These are phyloP conservation scores for Crithidia bombi DNA, from an alignment of 208 protist genomes.

Conservation along the genomic window DNA sequence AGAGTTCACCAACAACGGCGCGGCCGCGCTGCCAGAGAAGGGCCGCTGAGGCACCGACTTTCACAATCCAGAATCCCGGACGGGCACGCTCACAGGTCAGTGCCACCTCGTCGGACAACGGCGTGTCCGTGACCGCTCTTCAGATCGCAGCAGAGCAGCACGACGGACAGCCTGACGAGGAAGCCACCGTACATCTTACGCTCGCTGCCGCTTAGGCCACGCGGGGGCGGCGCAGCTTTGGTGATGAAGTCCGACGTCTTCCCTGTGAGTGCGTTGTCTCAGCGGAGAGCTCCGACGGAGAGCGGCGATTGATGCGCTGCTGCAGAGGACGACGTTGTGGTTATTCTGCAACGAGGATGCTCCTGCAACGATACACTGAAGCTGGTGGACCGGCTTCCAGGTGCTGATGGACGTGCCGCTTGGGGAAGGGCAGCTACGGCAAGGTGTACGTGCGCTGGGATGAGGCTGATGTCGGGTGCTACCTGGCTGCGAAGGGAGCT, in stretches of 20 bases:
- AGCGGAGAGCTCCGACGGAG: too few species aligned
- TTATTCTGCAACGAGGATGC: slow-evolving; percentile 57
- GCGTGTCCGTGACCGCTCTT: background rate
- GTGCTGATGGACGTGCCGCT: slow-evolving; percentile 44
- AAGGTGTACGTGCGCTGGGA: slow-evolving; percentile 65
- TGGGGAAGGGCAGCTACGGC: slow-evolving; percentile 55
- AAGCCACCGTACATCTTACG: slow-evolving; percentile 16
- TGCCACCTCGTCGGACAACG: slow-evolving; percentile 13
- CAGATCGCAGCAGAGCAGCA: slow-evolving; percentile 5
- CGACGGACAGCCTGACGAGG: background rate
- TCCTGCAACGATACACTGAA: slow-evolving; percentile 47
- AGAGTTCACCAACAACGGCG: slow-evolving; percentile 31
- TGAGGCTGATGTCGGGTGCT: slow-evolving; percentile 48
- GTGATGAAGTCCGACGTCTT: slow-evolving; percentile 1
- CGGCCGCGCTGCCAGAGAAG: slow-evolving; percentile 25
- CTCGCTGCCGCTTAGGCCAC: slow-evolving; percentile 2
- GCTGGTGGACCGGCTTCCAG: slow-evolving; percentile 59
- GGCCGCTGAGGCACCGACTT: too few species aligned
- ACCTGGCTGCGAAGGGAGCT: slow-evolving; percentile 76
- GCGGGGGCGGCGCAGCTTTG: background rate
- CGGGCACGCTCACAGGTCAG: background rate
- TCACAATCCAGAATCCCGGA: too few species aligned
- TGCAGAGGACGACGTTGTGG: slow-evolving; percentile 57
- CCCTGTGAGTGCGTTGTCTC: background rate
- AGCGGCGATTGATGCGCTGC: slow-evolving; percentile 37